Conservation (phyloP, 805 yeast genomes). For the Schwanniomyces yamadae region DNA sequence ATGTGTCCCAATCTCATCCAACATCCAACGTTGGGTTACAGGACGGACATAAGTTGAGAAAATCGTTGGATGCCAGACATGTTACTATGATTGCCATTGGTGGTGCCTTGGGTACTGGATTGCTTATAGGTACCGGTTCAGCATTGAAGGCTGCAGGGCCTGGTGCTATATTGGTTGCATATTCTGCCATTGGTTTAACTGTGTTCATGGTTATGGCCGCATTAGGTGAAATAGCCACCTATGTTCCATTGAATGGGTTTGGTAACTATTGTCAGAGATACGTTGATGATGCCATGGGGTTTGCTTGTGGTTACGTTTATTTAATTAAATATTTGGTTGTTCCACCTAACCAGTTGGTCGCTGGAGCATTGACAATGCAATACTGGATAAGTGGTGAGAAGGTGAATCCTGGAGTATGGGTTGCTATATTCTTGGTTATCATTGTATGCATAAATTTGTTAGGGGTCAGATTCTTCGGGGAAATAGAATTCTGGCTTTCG, state of each 20-base stretch:
- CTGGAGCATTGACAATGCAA: conserved; percentile 54
- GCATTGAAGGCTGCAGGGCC: conserved; percentile 74
- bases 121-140: conserved; percentile 73
- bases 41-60: conserved; percentile 46
- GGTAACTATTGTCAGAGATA: conserved; percentile 64
- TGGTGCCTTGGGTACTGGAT: conserved; percentile 81
- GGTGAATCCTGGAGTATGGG: conserved; percentile 60
- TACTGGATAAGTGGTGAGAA: conserved; percentile 50
- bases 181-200: conserved; percentile 65
- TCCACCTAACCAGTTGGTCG: conserved; percentile 64
- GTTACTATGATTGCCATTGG: conserved; percentile 77
- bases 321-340: conserved; percentile 54
- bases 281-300: conserved; percentile 65
- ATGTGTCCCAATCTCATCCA: conserved; percentile 47
- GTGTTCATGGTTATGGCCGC: conserved; percentile 70
- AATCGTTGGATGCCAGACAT: conserved; percentile 54
- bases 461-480: conserved; percentile 54
- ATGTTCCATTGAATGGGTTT: conserved; percentile 66
- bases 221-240: conserved; percentile 68
- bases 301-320: conserved; percentile 67
- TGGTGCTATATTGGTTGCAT: conserved; percentile 61
- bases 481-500: conserved; percentile 64
- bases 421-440: conserved; percentile 45
- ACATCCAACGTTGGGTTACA: conserved; percentile 28
- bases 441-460: conserved; percentile 42